Percentiles rank a stretch among this genome's conserved stretches.
Evolutionary conservation across 768 basidiomycete genomes (phyloP).

Genomic region (Leucocoprinus leucothites): DNA sequence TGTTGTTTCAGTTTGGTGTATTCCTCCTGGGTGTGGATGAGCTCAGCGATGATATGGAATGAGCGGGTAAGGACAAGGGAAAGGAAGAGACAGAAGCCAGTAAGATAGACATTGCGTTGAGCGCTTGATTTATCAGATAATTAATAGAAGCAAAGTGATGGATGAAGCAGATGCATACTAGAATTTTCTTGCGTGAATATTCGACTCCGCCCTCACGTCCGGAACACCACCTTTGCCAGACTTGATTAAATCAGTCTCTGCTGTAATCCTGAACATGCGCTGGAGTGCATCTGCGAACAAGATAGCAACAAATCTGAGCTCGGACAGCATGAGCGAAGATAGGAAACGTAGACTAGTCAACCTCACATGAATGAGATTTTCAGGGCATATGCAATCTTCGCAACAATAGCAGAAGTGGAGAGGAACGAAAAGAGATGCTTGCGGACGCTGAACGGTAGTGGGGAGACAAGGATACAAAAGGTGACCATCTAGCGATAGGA

Average conservation of each 20-base stretch:
- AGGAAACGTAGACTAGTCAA: conserved; percentile 2
- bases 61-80: conserved; percentile 92
- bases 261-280: conserved; percentile 81
- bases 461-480: conserved; percentile 81
- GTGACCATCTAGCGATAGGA: conserved; percentile 58
- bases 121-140: conserved; percentile 50
- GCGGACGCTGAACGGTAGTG: conserved; percentile 75
- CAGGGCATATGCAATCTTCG: conserved; percentile 85
- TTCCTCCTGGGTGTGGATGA: conserved; percentile 87
- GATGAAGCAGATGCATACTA: conserved; percentile 52
- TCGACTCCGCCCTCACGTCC: conserved; percentile 80
- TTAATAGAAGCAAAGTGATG: neutral
- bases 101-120: conserved; percentile 90
- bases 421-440: conserved; percentile 73
- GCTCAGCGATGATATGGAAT: conserved; percentile 89
- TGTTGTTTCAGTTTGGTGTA: conserved; percentile 78
- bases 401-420: conserved; percentile 64
- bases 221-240: conserved; percentile 46
- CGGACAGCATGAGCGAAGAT: neutral
- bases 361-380: conserved; percentile 93
- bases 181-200: conserved; percentile 89
- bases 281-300: conserved; percentile 92
- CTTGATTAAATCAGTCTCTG: conserved; percentile 70
- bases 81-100: conserved; percentile 92
- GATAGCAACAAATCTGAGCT: conserved; percentile 70